Conservation (phyloP, 2,329 filamentous ascomycete species). For the Penicillium sclerotigenum region DNA sequence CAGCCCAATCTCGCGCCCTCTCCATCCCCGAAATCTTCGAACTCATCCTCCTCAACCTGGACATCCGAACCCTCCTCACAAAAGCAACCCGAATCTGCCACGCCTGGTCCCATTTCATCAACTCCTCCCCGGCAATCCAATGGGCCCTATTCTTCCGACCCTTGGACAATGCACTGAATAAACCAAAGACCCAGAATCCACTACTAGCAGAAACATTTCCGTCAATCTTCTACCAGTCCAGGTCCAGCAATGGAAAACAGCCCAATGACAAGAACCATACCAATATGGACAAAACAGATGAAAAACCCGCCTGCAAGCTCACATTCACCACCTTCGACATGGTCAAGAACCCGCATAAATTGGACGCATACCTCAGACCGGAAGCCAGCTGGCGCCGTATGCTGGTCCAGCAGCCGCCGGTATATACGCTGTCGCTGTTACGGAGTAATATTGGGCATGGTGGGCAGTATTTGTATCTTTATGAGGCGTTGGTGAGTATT, state of each 20-base stretch:
- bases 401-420: conserved; percentile 5
- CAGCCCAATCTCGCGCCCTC: not conserved
- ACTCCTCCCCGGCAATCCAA: not conserved
- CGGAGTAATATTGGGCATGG: conserved; percentile 2
- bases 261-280: not conserved
- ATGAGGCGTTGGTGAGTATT: conserved; percentile 1
- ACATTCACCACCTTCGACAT: conserved; percentile 1
- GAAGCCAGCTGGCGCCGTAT: conserved; percentile 8
- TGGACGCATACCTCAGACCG: not conserved
- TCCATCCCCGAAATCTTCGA: conserved; percentile 7
- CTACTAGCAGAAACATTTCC: not conserved
- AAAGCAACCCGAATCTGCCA: conserved; percentile 2
- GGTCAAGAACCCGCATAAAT: not conserved
- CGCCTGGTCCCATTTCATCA: conserved; percentile 1
- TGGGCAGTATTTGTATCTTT: not conserved
- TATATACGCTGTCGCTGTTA: not conserved
- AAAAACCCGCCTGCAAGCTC: not conserved
- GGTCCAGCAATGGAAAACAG: not conserved
- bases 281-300: not conserved
- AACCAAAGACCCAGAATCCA: not conserved
- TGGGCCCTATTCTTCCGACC: conserved; percentile 1
- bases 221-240: not conserved
- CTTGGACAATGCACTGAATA: not conserved
- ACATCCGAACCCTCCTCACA: conserved; percentile 7
- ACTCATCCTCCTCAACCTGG: conserved; percentile 5